Evolutionary conservation across 1,139 yeast genomes (phyloP), one percentile per base, ranked within the genome.

Genomic region (Hansenula sp.): DNA sequence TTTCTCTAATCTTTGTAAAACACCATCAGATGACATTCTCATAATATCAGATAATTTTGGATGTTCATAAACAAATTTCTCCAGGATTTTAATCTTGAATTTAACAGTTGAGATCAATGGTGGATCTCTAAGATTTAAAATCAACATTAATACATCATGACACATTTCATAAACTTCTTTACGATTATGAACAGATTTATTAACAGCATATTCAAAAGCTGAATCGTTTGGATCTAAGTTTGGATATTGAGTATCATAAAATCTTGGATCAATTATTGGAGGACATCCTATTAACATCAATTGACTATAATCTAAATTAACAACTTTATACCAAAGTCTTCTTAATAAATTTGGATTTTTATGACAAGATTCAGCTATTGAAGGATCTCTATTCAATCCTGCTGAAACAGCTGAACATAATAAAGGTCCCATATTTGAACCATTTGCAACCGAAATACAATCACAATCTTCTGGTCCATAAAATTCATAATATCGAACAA

Each of bases 401-500:
- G 45, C 45, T 22, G 43, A 43, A 12, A 52, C 27, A 1, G 51
- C 56, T 42, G 43, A 44, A n/a, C 52, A 42, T 3, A 53, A 21
- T 24, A 53, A 29, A 18, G 41, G 43, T 3, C 57, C 57, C 26
- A 53, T 31, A 12, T 42, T 29, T 11, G 47, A 47, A 1, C 49
- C 29, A 4, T 42, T 38, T 1, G 47, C 44, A 9, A 45, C 36
- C 9, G 43, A 41, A 12, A 42, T 32, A 37, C 57, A 53, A 29
- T 48, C 51, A 40, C 48, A 39, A 14, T 52, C 55, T 36, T 54
- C 59, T 2, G 55, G 57, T 2, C 52, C 44, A 14, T 35, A 36
- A 6, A 42, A 35, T 16, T 38, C 44, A 32, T 47, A 55, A 22
- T 40, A 43, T 19, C 43, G 36, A 21, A 36, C 40, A 37, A 53